phyloP scores from a whole-genome alignment of 169 alveolate species.

The Eimeria maxima region DNA sequence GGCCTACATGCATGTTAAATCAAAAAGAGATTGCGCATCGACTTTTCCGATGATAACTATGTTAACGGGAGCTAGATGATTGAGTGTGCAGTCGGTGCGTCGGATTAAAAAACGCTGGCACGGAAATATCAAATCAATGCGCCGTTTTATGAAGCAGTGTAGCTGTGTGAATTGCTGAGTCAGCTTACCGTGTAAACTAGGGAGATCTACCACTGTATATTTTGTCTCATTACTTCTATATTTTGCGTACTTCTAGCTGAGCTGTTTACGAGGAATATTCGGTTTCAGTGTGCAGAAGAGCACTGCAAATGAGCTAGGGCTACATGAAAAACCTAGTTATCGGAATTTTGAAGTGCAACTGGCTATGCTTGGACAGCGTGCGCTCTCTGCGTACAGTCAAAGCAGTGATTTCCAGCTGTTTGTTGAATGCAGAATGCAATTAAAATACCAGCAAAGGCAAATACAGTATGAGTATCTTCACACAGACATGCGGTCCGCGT shows the following conservation, averaged over 20 bases:
- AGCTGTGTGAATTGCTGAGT: neutral
- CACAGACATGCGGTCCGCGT: neutral
- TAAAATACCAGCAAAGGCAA: neutral
- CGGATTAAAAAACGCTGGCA: neutral
- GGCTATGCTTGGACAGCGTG: neutral
- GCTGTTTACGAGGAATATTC: neutral
- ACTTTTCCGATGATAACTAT: neutral
- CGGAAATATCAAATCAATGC: neutral
- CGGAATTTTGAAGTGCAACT: neutral
- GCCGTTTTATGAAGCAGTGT: neutral
- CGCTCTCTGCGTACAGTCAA: neutral
- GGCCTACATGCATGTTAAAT: too few species aligned
- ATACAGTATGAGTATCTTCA: neutral
- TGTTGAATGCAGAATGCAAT: neutral
- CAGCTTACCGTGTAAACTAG: neutral
- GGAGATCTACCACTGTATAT: too few species aligned
- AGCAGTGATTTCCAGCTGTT: neutral
- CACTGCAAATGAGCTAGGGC: neutral
- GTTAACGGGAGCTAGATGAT: neutral
- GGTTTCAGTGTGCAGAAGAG: neutral
- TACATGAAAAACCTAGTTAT: neutral
- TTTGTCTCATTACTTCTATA: too few species aligned
- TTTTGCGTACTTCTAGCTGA: neutral
- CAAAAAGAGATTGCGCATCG: neutral
- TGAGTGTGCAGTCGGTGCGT: conserved; percentile 1